phyloP scores from a whole-genome alignment of 129 eudicot genomes.

The Chrysanthemum lavandulifolium region DNA sequence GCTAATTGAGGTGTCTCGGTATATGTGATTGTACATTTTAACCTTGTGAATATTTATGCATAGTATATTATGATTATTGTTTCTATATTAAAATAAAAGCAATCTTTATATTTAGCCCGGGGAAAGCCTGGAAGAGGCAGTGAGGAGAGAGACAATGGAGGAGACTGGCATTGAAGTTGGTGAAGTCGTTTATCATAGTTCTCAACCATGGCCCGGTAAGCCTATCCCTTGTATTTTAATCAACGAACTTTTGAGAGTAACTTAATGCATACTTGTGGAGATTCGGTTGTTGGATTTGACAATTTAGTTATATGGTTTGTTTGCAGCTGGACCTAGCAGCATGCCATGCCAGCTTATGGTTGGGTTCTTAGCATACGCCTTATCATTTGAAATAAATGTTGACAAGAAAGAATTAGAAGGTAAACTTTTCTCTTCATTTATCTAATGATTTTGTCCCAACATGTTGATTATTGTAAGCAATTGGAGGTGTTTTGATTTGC shows the following conservation, averaged over 20 bases:
- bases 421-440: constrained; percentile 19
- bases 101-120: constrained; percentile 51
- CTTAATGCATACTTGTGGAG: neutral
- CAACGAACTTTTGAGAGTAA: neutral
- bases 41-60: neutral
- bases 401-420: constrained; percentile 86
- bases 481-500: too few species aligned
- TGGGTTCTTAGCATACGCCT: constrained; percentile 80
- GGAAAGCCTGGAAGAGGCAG: constrained; percentile 91
- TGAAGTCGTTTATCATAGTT: constrained; percentile 79
- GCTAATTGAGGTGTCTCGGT: neutral
- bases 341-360: constrained; percentile 95
- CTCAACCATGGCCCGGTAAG: constrained; percentile 95
- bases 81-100: too few species aligned
- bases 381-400: constrained; percentile 68
- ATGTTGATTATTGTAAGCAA: neutral
- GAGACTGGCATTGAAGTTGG: constrained; percentile 91
- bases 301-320: constrained; percentile 4
- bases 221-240: neutral
- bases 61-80: too few species aligned
- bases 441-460: neutral
- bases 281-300: neutral
- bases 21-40: neutral
- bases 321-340: constrained; percentile 77
- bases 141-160: constrained; percentile 90